Percentiles rank a stretch among this genome's conserved stretches.
Conservation (phyloP, 345 rosid species). For the Lepidium africanum region DNA sequence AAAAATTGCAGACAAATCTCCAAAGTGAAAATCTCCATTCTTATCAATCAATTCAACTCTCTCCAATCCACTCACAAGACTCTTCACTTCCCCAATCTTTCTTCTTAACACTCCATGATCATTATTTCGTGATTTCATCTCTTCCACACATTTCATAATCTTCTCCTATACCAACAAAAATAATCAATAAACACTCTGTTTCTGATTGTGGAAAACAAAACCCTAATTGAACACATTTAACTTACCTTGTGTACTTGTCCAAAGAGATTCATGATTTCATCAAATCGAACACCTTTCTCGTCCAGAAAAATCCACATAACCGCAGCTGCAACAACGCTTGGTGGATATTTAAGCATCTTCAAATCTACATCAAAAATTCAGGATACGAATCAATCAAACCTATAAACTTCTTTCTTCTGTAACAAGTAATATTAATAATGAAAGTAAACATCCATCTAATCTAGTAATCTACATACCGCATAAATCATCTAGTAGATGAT, state of each 20-base stretch:
- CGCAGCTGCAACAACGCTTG: constrained; percentile 45
- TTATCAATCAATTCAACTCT: background rate
- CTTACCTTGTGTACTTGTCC: constrained; percentile 5
- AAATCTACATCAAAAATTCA: constrained; percentile 32
- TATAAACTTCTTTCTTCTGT: background rate
- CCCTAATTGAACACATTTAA: too few relatives aligned
- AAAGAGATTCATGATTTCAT: constrained; percentile 1
- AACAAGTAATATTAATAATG: background rate
- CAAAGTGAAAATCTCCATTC: constrained; percentile 19
- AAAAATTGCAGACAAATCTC: constrained; percentile 33
- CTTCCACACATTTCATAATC: background rate
- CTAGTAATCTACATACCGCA: constrained; percentile 28
- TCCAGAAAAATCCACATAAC: constrained; percentile 39
- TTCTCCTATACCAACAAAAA: background rate
- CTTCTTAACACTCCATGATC: background rate
- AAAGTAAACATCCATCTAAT: rapidly evolving
- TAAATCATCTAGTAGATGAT: constrained; percentile 36
- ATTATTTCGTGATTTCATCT: background rate
- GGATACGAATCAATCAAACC: background rate
- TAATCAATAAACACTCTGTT: background rate
- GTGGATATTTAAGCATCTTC: constrained; percentile 38
- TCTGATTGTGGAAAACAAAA: too few relatives aligned
- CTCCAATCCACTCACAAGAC: background rate
- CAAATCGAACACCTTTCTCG: background rate
- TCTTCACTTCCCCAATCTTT: background rate